phyloP scores from a whole-genome alignment of 2,329 filamentous ascomycete genomes.

The Phaeophleospora eucalypticola region DNA sequence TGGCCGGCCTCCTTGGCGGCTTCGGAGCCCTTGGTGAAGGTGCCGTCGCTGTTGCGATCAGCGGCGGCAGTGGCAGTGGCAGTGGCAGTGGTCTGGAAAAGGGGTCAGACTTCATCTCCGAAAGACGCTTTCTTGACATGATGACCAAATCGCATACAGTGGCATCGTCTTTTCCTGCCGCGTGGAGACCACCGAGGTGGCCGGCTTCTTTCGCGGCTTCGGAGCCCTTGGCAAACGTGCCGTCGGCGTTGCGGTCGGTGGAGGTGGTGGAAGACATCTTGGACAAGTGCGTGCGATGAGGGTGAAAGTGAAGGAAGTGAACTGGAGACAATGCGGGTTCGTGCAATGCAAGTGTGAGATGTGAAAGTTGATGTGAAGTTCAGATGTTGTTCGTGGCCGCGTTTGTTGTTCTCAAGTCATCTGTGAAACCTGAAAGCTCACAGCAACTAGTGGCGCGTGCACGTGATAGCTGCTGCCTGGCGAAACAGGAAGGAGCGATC shows the following conservation, averaged over 20 bases:
- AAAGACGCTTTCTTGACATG: background rate
- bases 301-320: too few relatives aligned
- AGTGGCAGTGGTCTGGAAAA: background rate
- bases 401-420: background rate
- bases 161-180: slow-evolving; percentile 5
- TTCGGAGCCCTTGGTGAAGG: slow-evolving; percentile 27
- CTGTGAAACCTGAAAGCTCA: background rate
- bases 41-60: slow-evolving; percentile 31
- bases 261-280: slow-evolving; percentile 12
- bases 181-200: slow-evolving; percentile 21
- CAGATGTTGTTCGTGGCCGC: background rate
- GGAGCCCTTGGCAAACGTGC: slow-evolving; percentile 23
- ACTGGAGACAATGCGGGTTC: too few relatives aligned
- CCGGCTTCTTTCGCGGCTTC: slow-evolving; percentile 22
- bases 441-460: background rate
- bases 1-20: slow-evolving; percentile 29
- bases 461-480: background rate
- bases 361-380: too few relatives aligned
- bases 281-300: background rate
- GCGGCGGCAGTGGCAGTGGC: slow-evolving; percentile 30
- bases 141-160: background rate
- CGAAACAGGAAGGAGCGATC: background rate
- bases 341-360: too few relatives aligned
- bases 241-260: slow-evolving; percentile 26
- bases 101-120: slow-evolving; percentile 2